A percentile compares a stretch with the other conserved stretches of the same genome.
phyloP scores from a whole-genome alignment of 2,329 filamentous ascomycete species.

The Cladophialophora yegresii region DNA sequence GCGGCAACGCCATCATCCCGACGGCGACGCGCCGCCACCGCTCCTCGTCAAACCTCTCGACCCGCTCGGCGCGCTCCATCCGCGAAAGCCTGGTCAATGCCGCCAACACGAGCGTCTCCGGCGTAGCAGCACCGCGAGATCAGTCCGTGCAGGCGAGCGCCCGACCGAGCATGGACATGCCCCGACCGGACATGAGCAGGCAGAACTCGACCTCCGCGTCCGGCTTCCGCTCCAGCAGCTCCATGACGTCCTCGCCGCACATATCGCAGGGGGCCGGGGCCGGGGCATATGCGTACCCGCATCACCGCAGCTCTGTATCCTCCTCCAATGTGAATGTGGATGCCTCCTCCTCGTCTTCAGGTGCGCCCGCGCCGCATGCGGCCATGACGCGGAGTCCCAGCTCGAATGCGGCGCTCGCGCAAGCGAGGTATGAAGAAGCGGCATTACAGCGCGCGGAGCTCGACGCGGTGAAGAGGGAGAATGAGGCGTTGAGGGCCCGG shows the following conservation, averaged over 20 bases:
- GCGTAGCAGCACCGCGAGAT: constrained; percentile 50
- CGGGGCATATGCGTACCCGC: constrained; percentile 20
- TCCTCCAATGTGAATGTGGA: constrained; percentile 18
- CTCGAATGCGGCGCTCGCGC: constrained; percentile 39
- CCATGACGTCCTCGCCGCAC: constrained; percentile 28
- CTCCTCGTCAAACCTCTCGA: constrained; percentile 57
- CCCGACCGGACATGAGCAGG: constrained; percentile 43
- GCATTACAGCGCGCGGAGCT: constrained; percentile 48
- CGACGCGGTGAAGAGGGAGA: constrained; percentile 50
- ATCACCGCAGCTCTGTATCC: constrained; percentile 32
- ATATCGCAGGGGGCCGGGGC: constrained; percentile 22
- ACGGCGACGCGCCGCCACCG: constrained; percentile 59
- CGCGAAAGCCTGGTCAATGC: constrained; percentile 35
- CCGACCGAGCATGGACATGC: constrained; percentile 32
- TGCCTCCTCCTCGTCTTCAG: constrained; percentile 1
- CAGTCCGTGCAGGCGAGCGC: constrained; percentile 30
- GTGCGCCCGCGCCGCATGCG: not conserved
- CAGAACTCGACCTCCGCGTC: constrained; percentile 48
- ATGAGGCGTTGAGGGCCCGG: constrained; percentile 49
- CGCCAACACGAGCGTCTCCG: constrained; percentile 41
- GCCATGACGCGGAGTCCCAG: constrained; percentile 37
- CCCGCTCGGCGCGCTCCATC: constrained; percentile 43
- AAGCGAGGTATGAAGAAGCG: constrained; percentile 48
- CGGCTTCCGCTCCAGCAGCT: constrained; percentile 31
- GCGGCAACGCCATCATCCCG: constrained; percentile 53